phyloP scores from a whole-genome alignment of 306 rosid genomes.

The Hippophae tibetana region DNA sequence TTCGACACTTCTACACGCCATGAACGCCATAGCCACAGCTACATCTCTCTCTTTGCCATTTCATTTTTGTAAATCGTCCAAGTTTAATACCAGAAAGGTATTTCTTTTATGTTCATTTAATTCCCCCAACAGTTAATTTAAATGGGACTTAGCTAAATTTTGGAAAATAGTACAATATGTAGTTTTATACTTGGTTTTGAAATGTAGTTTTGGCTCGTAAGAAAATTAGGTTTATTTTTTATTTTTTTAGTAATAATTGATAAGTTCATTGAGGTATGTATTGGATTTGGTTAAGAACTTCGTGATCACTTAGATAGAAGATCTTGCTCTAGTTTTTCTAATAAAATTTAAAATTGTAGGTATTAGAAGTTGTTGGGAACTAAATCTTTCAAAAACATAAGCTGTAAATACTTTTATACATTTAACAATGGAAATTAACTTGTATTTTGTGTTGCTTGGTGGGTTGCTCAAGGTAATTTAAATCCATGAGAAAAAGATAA shows the following conservation, averaged over 20 bases:
- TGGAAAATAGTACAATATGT: background rate
- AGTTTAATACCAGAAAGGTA: constrained; percentile 57
- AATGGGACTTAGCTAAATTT: constrained; percentile 4
- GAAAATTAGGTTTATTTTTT: too few species aligned
- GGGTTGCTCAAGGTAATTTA: background rate
- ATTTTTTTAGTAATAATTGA: too few species aligned
- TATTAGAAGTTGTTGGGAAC: too few species aligned
- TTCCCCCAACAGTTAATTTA: background rate
- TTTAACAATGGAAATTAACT: background rate
- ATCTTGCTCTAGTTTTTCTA: constrained; percentile 1
- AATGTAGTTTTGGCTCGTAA: constrained; percentile 1
- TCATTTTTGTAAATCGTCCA: constrained; percentile 38
- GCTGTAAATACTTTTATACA: too few species aligned
- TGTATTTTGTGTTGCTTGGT: background rate
- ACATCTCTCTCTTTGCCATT: constrained; percentile 63
- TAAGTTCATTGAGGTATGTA: background rate
- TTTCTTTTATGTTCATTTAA: background rate
- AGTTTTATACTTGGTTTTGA: background rate
- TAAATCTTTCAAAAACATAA: too few species aligned
- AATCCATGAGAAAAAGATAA: background rate
- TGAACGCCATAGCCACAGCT: constrained; percentile 74
- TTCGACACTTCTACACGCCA: constrained; percentile 37
- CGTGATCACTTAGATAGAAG: background rate
- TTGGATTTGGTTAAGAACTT: constrained; percentile 1
- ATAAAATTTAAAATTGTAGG: background rate